These are phyloP conservation scores for Nakataea oryzae DNA, from an alignment of 2,329 filamentous ascomycete species.

Conservation along the genomic window DNA sequence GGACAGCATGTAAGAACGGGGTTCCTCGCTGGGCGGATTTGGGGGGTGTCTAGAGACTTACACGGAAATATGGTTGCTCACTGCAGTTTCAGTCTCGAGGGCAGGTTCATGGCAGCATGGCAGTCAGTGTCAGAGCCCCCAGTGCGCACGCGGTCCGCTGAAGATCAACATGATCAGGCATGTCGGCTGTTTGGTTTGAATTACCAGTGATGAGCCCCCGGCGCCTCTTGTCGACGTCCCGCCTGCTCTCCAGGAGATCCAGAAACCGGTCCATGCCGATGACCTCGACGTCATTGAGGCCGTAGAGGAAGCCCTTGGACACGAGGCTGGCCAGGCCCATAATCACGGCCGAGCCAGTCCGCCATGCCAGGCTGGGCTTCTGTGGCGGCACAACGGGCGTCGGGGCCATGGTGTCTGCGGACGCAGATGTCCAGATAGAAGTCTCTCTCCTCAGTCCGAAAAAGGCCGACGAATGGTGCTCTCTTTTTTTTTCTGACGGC, in stretches of 20 bases:
- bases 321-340: conserved; percentile 65
- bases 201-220: conserved; percentile 76
- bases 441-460: neutral
- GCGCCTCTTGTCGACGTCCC: conserved; percentile 53
- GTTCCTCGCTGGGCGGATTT: neutral
- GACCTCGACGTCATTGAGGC: conserved; percentile 64
- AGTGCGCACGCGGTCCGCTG: neutral
- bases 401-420: neutral
- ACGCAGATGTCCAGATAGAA: neutral
- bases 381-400: conserved; percentile 7
- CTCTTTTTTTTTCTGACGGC: neutral
- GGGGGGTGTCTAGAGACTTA: conserved; percentile 38
- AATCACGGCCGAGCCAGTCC: conserved; percentile 59
- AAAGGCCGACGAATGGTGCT: too few species aligned
- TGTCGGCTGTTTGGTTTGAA: too few species aligned
- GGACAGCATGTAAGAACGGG: neutral
- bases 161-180: too few species aligned
- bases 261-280: conserved; percentile 69
- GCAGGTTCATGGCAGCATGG: conserved; percentile 7
- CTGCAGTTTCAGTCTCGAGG: conserved; percentile 27
- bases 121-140: conserved; percentile 2
- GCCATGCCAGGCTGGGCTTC: conserved; percentile 57
- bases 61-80: conserved; percentile 84
- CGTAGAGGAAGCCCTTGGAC: conserved; percentile 65
- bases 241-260: conserved; percentile 62